A percentile compares a stretch with the other conserved stretches of the same genome.
Conservation (phyloP, 257 asterid genomes). For the Nicotiana benthamiana region DNA sequence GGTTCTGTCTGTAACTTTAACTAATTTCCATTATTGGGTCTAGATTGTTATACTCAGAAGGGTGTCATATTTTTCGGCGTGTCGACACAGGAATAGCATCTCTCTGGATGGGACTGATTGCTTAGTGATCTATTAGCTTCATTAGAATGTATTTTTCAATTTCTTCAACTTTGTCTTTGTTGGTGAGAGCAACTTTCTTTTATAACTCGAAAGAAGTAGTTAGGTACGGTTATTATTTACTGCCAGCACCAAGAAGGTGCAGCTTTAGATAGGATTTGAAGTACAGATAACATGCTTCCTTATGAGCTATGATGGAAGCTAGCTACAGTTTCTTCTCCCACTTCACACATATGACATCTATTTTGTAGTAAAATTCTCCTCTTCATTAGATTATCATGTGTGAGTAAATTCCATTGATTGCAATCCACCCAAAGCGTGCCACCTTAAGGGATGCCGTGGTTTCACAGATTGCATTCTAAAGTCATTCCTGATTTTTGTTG, state of each 20-base stretch:
- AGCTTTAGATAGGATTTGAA: background rate
- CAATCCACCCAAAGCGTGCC: background rate
- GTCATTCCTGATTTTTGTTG: background rate
- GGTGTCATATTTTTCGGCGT: background rate
- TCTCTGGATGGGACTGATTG: background rate
- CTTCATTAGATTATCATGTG: background rate
- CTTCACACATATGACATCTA: background rate
- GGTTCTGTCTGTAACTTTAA: background rate
- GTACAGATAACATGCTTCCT: background rate
- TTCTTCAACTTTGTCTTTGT: background rate
- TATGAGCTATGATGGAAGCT: background rate
- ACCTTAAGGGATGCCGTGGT: background rate
- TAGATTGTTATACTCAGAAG: background rate
- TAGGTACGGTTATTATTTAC: background rate
- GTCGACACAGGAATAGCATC: background rate
- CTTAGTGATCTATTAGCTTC: background rate
- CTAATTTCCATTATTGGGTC: background rate
- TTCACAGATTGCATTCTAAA: background rate
- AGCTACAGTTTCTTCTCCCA: background rate
- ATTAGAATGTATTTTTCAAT: background rate
- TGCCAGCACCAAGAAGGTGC: background rate
- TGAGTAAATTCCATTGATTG: background rate
- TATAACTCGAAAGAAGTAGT: background rate
- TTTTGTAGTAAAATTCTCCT: background rate
- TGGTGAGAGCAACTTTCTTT: background rate